Conservation (phyloP, 805 yeast genomes). For the Candida manassasensis region DNA sequence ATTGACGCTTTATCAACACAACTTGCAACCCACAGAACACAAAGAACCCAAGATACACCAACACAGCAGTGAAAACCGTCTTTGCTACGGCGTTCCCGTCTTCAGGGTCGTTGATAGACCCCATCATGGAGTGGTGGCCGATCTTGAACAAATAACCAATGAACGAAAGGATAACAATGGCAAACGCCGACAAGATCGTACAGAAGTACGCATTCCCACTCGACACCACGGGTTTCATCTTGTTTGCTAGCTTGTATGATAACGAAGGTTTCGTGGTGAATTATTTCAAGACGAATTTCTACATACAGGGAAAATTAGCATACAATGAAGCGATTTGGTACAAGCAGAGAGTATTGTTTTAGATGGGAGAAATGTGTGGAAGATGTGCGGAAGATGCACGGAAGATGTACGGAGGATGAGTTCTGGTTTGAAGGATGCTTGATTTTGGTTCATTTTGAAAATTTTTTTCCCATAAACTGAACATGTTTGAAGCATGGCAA, state of each 20-base stretch:
- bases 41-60: constrained; percentile 75
- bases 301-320: too few relatives aligned
- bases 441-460: too few relatives aligned
- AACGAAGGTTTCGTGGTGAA: neutral
- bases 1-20: constrained; percentile 55
- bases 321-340: too few relatives aligned
- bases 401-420: too few relatives aligned
- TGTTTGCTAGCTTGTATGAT: constrained; percentile 2
- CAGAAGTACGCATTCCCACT: constrained; percentile 92
- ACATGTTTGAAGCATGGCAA: too few relatives aligned
- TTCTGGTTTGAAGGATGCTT: too few relatives aligned
- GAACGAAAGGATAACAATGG: constrained; percentile 78
- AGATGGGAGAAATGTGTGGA: too few relatives aligned
- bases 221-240: constrained; percentile 43
- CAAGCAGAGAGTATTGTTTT: too few relatives aligned
- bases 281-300: too few relatives aligned
- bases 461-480: too few relatives aligned
- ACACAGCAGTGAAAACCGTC: constrained; percentile 85
- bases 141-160: constrained; percentile 76
- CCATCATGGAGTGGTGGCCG: constrained; percentile 89
- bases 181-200: constrained; percentile 88
- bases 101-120: constrained; percentile 84
- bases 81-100: constrained; percentile 92
- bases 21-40: constrained; percentile 89
- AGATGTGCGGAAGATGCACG: too few relatives aligned